Base-by-base conservation (phyloP, 805 yeast genomes). In the Candida arabinofermentans region DNA sequence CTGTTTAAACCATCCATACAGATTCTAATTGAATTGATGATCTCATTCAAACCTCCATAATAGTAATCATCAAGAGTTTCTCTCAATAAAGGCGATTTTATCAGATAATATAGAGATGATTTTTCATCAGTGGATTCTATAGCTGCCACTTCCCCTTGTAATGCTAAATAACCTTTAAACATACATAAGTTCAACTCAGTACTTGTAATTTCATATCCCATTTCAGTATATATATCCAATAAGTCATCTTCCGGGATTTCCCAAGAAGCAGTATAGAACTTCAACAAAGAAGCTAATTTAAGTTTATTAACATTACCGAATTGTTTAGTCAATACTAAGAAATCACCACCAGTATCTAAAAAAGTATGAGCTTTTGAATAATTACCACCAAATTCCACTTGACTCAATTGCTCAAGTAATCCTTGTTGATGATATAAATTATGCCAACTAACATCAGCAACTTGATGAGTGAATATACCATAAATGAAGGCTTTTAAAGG, bases 361-460 rank as follows among this genome's bases (percentile, higher is more conserved):
- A 66, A 75, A 4, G 61, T 47, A 49, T 83, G 88, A 0, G 86
- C 86, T 2, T 55, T 49, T 2, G 64, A 58, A 13, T 54, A 50
- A 44, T 73, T 70, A 0, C 79, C 82, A 41, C 61, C 67, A 52
- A 81, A 83, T 44, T 83, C 88, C 24, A 71, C 57, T 19, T 64
- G 65, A 0, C 79, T 65, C 43, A 81, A 48, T 50, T 71, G 70
- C 29, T 66, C 57, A 27, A 83, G 57, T n/a, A 83, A 51, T 0
- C 89, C 88, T 45, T 77, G 72, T 12, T 67, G 58, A 24, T 77
- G 57, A 3, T 75, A 65, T 5, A 79, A 55, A 0, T 86, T 79
- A 55, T 82, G 89, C 88, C 88, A 82, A 21, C 81, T 67, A 0
- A 79, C 72, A 49, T 83, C 88, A 3, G 81, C 69, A 0, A 81